Percentiles rank a stretch among this genome's conserved stretches.
These are phyloP conservation scores for Aureobasidium zeae DNA, from an alignment of 2,329 filamentous ascomycete species.

Conservation along the genomic window DNA sequence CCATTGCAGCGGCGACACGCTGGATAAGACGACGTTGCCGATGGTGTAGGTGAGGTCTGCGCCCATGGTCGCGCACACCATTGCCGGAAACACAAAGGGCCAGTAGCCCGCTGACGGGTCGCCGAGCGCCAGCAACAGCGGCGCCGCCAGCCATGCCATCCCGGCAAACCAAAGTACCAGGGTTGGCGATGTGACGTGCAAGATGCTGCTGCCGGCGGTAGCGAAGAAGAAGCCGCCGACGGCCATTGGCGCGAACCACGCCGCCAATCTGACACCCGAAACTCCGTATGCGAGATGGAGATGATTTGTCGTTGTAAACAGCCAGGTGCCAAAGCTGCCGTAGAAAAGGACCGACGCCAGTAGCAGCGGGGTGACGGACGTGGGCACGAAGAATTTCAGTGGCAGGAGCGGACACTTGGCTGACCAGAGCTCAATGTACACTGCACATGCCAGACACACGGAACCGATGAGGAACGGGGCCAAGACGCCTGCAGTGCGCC, in stretches of 20 bases:
- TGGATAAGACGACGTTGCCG: slow-evolving; percentile 26
- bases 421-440: slow-evolving; percentile 29
- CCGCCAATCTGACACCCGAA: slow-evolving; percentile 24
- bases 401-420: slow-evolving; percentile 29
- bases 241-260: slow-evolving; percentile 30
- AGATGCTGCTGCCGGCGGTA: slow-evolving; percentile 24
- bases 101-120: slow-evolving; percentile 28
- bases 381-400: slow-evolving; percentile 28
- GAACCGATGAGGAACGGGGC: slow-evolving; percentile 25
- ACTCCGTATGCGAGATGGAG: slow-evolving; percentile 15
- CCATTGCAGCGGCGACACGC: slow-evolving; percentile 25
- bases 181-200: slow-evolving; percentile 26
- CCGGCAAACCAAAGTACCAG: slow-evolving; percentile 26
- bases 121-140: slow-evolving; percentile 28
- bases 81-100: slow-evolving; percentile 29
- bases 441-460: slow-evolving; percentile 22
- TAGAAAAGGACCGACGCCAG: slow-evolving; percentile 30
- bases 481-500: slow-evolving; percentile 24
- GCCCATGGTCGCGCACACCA: slow-evolving; percentile 30
- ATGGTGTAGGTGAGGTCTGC: slow-evolving; percentile 31
- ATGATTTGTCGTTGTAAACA: slow-evolving; percentile 28
- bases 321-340: slow-evolving; percentile 24
- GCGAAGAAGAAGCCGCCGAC: slow-evolving; percentile 28
- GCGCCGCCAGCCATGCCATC: slow-evolving; percentile 28
- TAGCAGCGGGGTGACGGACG: slow-evolving; percentile 26